Percentiles rank a stretch among this genome's conserved stretches.
These are phyloP conservation scores for Xerocomus potaroensis DNA, from an alignment of 768 basidiomycete species.

Conservation along the genomic window DNA sequence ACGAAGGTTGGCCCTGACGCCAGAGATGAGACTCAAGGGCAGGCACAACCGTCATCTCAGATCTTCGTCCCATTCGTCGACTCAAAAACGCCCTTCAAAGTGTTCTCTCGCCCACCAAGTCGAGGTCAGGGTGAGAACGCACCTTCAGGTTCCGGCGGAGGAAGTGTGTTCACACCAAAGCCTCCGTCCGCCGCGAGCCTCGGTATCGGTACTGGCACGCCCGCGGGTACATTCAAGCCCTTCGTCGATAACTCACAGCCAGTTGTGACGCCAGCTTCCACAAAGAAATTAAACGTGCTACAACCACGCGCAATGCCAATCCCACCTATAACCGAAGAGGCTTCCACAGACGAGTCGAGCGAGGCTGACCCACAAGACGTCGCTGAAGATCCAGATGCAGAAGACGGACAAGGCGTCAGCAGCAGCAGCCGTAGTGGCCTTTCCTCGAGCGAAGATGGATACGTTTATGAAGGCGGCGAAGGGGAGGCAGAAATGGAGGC, in stretches of 20 bases:
- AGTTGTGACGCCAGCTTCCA: constrained; percentile 14
- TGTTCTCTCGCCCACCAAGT: constrained; percentile 64
- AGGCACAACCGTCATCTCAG: constrained; percentile 20
- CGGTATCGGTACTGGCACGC: constrained; percentile 3
- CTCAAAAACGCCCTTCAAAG: constrained; percentile 44
- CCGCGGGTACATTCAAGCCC: constrained; percentile 33
- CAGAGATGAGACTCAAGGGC: constrained; percentile 16
- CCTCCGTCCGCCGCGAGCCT: constrained; percentile 21
- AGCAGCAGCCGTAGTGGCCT: constrained; percentile 27
- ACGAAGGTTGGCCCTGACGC: constrained; percentile 14
- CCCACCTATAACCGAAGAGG: constrained; percentile 23
- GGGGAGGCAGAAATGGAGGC: constrained; percentile 25
- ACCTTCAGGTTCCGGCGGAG: constrained; percentile 12
- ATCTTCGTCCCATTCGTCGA: constrained; percentile 43
- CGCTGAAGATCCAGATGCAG: constrained; percentile 20
- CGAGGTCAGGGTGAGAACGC: constrained; percentile 40
- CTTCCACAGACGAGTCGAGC: constrained; percentile 32
- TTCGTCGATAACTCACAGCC: constrained; percentile 28
- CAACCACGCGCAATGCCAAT: constrained; percentile 18
- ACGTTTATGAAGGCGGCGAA: constrained; percentile 27
- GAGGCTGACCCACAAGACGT: constrained; percentile 20
- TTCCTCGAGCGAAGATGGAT: constrained; percentile 35
- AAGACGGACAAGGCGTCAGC: constrained; percentile 24
- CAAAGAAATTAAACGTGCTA: constrained; percentile 17
- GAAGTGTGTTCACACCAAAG: constrained; percentile 43